phyloP scores from a whole-genome alignment of 2,329 filamentous ascomycete species.

The Scedosporium minutisporum region DNA sequence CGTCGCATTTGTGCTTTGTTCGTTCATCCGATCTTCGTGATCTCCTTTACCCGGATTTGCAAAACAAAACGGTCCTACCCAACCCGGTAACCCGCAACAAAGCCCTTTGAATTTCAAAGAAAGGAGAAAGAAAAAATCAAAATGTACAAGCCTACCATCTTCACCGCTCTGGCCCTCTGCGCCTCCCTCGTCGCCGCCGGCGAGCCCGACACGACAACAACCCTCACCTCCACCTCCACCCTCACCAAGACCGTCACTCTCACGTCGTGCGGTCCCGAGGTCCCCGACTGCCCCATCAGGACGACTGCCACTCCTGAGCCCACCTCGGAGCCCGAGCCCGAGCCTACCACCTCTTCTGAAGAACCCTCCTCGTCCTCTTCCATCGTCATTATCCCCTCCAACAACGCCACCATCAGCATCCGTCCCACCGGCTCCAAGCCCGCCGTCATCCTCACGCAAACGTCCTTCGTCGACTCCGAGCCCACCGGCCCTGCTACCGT shows the following conservation, averaged over 20 bases:
- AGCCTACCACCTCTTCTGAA: slow-evolving; percentile 2
- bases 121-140: neutral
- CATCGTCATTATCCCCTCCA: neutral
- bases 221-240: slow-evolving; percentile 10
- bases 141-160: slow-evolving; percentile 1
- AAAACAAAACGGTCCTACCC: neutral
- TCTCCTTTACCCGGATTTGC: neutral
- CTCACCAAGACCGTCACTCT: slow-evolving; percentile 11
- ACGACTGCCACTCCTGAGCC: slow-evolving; percentile 6
- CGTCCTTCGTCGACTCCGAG: neutral
- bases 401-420: neutral
- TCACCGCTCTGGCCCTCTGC: slow-evolving; percentile 1
- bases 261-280: slow-evolving; percentile 10
- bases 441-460: neutral
- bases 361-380: neutral
- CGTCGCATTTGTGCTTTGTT: too few species aligned
- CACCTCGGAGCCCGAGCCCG: slow-evolving; percentile 6
- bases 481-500: neutral
- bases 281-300: slow-evolving; percentile 9
- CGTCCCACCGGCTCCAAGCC: neutral
- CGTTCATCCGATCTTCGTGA: neutral
- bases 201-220: slow-evolving; percentile 8
- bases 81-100: neutral
- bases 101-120: neutral
- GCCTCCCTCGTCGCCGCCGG: neutral